Conservation (phyloP, 768 basidiomycete genomes). For the Psilocybe tampanensis region DNA sequence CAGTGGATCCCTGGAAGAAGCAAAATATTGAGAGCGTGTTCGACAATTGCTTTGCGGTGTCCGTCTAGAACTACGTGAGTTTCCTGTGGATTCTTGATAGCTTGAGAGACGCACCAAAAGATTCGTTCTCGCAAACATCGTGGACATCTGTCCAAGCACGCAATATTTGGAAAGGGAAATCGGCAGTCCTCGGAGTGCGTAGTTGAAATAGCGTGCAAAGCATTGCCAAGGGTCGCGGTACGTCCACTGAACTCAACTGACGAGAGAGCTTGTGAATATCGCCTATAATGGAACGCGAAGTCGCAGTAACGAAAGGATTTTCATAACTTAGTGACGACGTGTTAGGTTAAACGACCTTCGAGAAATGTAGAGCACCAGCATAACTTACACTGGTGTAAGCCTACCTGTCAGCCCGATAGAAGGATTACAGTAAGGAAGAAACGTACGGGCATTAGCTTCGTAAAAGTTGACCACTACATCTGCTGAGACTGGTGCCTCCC, state of each 20-base stretch:
- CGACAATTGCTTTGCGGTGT: conserved; percentile 71
- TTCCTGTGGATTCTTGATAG: conserved; percentile 1
- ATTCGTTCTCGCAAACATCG: conserved; percentile 77
- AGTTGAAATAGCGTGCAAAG: conserved; percentile 58
- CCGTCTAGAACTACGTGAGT: conserved; percentile 51
- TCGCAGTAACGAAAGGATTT: conserved; percentile 78
- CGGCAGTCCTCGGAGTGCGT: conserved; percentile 33
- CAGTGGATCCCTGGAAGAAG: conserved; percentile 73
- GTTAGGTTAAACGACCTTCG: conserved; percentile 9
- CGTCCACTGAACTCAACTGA: conserved; percentile 60
- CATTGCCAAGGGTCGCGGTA: conserved; percentile 68
- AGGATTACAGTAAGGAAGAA: conserved; percentile 3
- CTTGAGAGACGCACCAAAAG: conserved; percentile 55
- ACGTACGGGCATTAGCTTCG: conserved; percentile 70
- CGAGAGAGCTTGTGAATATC: conserved; percentile 69
- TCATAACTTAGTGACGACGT: conserved; percentile 56
- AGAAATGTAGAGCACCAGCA: background rate
- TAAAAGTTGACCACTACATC: conserved; percentile 65
- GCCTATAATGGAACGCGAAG: conserved; percentile 69
- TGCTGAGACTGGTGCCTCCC: conserved; percentile 51
- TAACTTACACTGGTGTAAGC: conserved; percentile 40
- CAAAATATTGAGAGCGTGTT: conserved; percentile 79
- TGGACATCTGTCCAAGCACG: conserved; percentile 76
- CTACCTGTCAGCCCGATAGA: conserved; percentile 19
- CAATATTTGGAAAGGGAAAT: conserved; percentile 61